phyloP scores from a whole-genome alignment of 1,139 yeast species.

The Yamadazyma spencermartinsiae region DNA sequence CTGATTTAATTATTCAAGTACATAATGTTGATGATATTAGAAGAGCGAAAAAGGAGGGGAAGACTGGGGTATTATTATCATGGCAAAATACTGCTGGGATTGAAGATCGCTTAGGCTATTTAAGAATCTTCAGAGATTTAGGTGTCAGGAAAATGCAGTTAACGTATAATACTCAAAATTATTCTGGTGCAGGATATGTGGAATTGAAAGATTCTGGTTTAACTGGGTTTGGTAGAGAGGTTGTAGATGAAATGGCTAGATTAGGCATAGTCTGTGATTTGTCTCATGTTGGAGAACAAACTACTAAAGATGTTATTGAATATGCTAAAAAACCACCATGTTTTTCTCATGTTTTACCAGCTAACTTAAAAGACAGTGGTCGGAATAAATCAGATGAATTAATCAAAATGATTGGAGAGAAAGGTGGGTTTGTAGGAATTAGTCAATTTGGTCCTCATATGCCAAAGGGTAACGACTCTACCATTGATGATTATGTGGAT shows the following conservation, averaged over 20 bases:
- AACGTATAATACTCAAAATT: conserved; percentile 17
- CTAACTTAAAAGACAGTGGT: conserved; percentile 14
- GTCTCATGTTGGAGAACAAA: conserved; percentile 50
- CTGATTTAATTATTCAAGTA: conserved; percentile 15
- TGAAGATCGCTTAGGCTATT: conserved; percentile 17
- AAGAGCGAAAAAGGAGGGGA: conserved; percentile 12
- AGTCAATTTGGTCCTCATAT: conserved; percentile 17
- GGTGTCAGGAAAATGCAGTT: conserved; percentile 17
- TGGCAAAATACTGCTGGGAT: conserved; percentile 18
- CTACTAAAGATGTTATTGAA: conserved; percentile 45
- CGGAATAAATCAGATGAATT: conserved; percentile 15
- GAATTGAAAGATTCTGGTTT: conserved; percentile 48
- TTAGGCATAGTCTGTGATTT: conserved; percentile 56
- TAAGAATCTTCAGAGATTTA: conserved; percentile 15
- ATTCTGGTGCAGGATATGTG: conserved; percentile 16
- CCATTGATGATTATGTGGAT: conserved; percentile 17
- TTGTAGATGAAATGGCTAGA: conserved; percentile 49
- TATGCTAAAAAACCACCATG: conserved; percentile 48
- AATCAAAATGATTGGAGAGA: conserved; percentile 14
- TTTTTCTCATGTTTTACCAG: conserved; percentile 38
- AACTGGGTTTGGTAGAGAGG: conserved; percentile 39
- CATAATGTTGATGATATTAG: conserved; percentile 14
- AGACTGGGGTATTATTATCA: conserved; percentile 16
- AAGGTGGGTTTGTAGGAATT: conserved; percentile 17
- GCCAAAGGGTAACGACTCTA: conserved; percentile 17